A percentile compares a stretch with the other conserved stretches of the same genome.
Conservation (phyloP, 345 rosid genomes). For the Salix purpurea region DNA sequence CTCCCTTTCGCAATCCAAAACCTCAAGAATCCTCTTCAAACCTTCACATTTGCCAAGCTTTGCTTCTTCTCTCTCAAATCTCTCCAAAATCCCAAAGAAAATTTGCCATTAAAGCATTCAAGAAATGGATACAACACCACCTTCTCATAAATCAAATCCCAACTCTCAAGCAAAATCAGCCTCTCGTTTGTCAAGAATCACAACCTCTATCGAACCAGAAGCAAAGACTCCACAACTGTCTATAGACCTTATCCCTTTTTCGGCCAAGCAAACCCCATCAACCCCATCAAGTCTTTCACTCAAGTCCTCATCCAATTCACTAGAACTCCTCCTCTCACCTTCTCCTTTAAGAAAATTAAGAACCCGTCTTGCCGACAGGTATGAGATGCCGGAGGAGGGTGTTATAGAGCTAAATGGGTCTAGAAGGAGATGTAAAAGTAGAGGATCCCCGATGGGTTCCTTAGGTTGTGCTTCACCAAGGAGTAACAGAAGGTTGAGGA, state of each 20-base stretch:
- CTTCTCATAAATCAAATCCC: conserved; percentile 42
- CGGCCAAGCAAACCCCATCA: conserved; percentile 44
- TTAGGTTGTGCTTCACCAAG: conserved; percentile 53
- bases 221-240: conserved; percentile 31
- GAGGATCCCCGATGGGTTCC: conserved; percentile 43
- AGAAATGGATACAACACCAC: conserved; percentile 52
- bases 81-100: not conserved
- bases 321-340: conserved; percentile 67
- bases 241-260: conserved; percentile 44
- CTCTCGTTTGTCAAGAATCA: conserved; percentile 56
- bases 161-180: conserved; percentile 48
- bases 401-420: conserved; percentile 37
- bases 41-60: not conserved
- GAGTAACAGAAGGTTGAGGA: conserved; percentile 51
- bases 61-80: not conserved
- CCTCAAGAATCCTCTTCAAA: not conserved
- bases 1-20: not conserved
- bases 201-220: conserved; percentile 21
- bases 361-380: conserved; percentile 58
- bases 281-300: conserved; percentile 36
- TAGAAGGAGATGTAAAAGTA: conserved; percentile 54
- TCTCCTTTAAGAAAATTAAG: conserved; percentile 56
- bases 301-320: conserved; percentile 38
- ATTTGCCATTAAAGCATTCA: conserved; percentile 1
- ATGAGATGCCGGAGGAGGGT: conserved; percentile 57